Percentiles rank a stretch among this genome's conserved stretches.
These are phyloP conservation scores for Podosphaera fusca DNA, from an alignment of 2,329 filamentous ascomycete genomes.

Conservation along the genomic window DNA sequence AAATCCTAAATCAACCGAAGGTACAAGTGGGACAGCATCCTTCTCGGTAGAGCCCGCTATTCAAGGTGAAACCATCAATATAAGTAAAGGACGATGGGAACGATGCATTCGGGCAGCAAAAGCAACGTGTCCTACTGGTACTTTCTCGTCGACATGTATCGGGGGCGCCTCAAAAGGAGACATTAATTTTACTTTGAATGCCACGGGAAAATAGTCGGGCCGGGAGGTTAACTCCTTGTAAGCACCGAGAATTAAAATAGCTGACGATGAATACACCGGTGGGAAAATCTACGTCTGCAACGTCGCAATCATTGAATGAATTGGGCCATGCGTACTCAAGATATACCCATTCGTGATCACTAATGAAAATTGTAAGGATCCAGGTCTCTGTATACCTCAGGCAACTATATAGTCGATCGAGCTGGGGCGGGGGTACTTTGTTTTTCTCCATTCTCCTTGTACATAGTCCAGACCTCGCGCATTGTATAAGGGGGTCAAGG, in stretches of 20 bases:
- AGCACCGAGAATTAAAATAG: no score
- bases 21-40: slow-evolving; percentile 23
- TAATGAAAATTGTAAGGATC: no score
- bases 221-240: no score
- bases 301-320: neutral
- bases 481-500: no score
- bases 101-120: slow-evolving; percentile 27
- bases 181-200: slow-evolving; percentile 3
- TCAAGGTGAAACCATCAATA: slow-evolving; percentile 25
- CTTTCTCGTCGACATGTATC: slow-evolving; percentile 9
- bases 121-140: slow-evolving; percentile 7
- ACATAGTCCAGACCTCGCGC: no score
- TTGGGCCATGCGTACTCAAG: neutral
- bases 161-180: slow-evolving; percentile 6
- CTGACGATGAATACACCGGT: no score
- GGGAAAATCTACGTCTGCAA: neutral
- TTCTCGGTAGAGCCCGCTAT: slow-evolving; percentile 23
- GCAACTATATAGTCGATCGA: no score
- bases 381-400: no score
- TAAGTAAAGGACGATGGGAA: slow-evolving; percentile 29
- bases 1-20: slow-evolving; percentile 19
- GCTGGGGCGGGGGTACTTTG: no score
- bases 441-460: no score
- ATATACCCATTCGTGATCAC: neutral
- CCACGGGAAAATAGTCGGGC: neutral